phyloP scores from a whole-genome alignment of 139 green algal genomes.

The Chlorella sp. region DNA sequence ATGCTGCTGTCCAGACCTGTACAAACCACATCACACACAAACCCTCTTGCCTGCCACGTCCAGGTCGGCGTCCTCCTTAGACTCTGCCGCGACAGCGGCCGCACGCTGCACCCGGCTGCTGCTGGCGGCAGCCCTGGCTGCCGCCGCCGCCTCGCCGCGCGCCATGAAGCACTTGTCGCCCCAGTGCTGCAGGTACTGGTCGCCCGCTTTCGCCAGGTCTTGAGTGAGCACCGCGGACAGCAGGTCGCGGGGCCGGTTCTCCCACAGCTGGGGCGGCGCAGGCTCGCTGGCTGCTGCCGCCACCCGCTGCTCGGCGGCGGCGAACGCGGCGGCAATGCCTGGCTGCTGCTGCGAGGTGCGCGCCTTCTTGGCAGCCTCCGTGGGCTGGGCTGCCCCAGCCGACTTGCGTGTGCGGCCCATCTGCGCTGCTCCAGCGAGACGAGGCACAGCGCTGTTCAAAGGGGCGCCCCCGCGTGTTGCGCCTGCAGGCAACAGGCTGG shows the following conservation, averaged over 20 bases:
- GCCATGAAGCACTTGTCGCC: constrained; percentile 16
- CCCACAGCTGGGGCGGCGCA: not conserved
- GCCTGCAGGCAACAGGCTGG: too few species aligned
- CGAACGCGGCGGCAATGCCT: not conserved
- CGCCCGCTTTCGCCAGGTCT: not conserved
- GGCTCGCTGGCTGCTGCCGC: not conserved
- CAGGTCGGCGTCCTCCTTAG: not conserved
- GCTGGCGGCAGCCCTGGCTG: not conserved
- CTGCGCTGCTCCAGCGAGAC: not conserved
- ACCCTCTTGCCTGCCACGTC: not conserved
- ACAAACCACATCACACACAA: not conserved
- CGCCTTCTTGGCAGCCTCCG: not conserved
- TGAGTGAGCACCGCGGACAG: not conserved
- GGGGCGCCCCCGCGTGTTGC: too few species aligned
- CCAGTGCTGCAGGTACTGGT: constrained; percentile 16
- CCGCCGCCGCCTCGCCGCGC: not conserved
- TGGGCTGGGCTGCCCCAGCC: not conserved
- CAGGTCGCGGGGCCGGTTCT: not conserved
- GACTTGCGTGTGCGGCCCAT: not conserved
- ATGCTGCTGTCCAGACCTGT: not conserved
- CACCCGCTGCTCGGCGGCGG: not conserved
- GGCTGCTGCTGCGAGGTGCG: not conserved
- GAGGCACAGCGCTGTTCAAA: too few species aligned
- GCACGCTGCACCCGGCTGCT: not conserved
- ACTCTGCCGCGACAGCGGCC: not conserved